Base-by-base conservation (phyloP, 768 basidiomycete species). In the Xanthoconium stramineum region DNA sequence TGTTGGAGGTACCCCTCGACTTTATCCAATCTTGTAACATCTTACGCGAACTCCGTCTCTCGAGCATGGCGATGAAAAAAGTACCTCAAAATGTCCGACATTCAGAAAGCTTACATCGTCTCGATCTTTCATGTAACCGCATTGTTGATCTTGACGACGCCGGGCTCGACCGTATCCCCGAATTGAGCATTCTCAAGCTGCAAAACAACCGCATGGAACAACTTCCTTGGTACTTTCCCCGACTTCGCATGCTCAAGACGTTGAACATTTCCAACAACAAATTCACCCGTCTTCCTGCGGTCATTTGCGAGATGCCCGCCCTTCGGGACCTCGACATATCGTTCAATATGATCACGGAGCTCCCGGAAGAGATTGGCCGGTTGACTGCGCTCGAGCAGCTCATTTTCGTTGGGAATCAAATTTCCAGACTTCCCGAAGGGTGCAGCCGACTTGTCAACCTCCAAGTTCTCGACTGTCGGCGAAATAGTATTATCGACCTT, bases 231-330 rank as follows among this genome's bases (percentile, higher is more conserved):
- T 88, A 90, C 65, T 94, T 98, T 58, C 84, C 86, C 3, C 81
- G 87, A 10, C 75, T 98, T 58, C 78, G 81, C 40, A 72, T 76
- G 43, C 82, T 98, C 52, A 83, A 81, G 47, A 83, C 83, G 28
- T 81, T 98, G 60, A 96, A 97, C 73, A 88, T 98, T 55, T 96
- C 94, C 52, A 98, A 98, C 73, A 99, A 98, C 78, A 91, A 93
- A 69, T 94, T 98, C 70, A 80, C 80, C 30, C 66, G 65, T 8
- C 78, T 98, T 49, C 96, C 96, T 0, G 61, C 75, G 0, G 89
- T 89, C 36, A 81, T 99, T 29, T 85, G 82, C 69, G 77, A 86
- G 57, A 82, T 98, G 65, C 72, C 76, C 6, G 80, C 75, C n/a
- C 81, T 99, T 19, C 75, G 80, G 37, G 91, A 95, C 63, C 84